These are phyloP conservation scores for Eremochloa ophiuroides DNA, from an alignment of 176 grass and related monocot genomes.

Conservation along the genomic window DNA sequence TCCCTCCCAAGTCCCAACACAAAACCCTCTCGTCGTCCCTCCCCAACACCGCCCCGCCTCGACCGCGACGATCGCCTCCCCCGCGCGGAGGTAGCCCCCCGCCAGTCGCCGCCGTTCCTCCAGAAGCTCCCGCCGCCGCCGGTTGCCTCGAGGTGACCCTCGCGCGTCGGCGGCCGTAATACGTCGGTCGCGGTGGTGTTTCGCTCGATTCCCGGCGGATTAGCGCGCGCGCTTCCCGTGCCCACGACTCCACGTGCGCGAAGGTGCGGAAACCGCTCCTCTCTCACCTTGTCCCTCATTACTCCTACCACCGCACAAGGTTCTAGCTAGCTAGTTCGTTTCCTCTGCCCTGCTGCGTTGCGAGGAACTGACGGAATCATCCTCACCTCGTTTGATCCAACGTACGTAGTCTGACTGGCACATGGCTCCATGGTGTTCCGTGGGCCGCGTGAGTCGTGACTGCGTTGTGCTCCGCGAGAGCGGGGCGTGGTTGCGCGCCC, in stretches of 20 bases:
- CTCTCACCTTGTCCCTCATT: not conserved
- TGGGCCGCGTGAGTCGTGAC: not conserved
- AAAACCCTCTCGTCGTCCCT: not conserved
- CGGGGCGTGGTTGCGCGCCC: not conserved
- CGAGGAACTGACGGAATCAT: not conserved
- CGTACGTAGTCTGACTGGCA: not conserved
- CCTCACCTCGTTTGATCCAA: not conserved
- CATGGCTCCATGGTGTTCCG: not conserved
- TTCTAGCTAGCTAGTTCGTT: not conserved
- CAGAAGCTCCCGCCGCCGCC: not conserved
- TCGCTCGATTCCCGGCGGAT: not conserved
- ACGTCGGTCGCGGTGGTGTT: not conserved
- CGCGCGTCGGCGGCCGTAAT: not conserved
- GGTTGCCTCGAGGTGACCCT: not conserved
- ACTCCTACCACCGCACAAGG: not conserved
- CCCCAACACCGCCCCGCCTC: not conserved
- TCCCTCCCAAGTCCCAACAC: conserved; percentile 7
- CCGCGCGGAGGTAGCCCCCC: not conserved
- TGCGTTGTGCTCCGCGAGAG: not conserved
- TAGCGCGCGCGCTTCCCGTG: not conserved
- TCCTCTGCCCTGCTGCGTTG: not conserved
- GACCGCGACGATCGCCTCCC: conserved; percentile 22
- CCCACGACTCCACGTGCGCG: not conserved
- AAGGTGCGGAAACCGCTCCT: conserved; percentile 13
- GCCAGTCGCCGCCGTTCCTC: not conserved